These are phyloP conservation scores for Epichloe glyceriae DNA, from an alignment of 2,329 filamentous ascomycete species.

Conservation along the genomic window DNA sequence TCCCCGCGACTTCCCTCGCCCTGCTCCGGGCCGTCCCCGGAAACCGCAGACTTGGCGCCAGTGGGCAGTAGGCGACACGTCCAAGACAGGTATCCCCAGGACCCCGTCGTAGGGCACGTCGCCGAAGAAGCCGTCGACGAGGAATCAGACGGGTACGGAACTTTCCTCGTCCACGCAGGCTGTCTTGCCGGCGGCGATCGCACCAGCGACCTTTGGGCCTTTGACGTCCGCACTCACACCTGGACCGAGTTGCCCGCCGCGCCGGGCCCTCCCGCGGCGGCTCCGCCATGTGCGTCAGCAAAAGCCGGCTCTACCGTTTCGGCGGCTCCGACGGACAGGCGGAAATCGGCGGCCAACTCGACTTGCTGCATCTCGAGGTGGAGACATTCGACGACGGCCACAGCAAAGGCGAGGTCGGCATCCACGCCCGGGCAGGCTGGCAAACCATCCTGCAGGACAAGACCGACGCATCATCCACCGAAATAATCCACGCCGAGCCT, in stretches of 20 bases:
- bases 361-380: constrained; percentile 48
- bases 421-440: constrained; percentile 41
- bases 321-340: constrained; percentile 62
- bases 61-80: constrained; percentile 42
- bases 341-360: constrained; percentile 59
- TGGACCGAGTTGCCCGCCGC: constrained; percentile 60
- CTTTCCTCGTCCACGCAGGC: constrained; percentile 65
- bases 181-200: constrained; percentile 51
- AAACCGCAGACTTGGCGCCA: constrained; percentile 37
- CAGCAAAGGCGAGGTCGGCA: constrained; percentile 33
- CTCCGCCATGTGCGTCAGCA: constrained; percentile 50
- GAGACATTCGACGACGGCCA: constrained; percentile 40
- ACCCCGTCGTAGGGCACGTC: constrained; percentile 43
- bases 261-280: constrained; percentile 54
- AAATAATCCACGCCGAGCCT: constrained; percentile 23
- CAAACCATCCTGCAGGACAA: constrained; percentile 33
- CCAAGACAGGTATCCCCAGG: constrained; percentile 44
- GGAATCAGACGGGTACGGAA: constrained; percentile 49
- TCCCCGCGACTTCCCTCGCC: constrained; percentile 35
- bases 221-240: constrained; percentile 47
- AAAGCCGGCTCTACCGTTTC: constrained; percentile 60
- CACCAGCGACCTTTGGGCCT: constrained; percentile 62
- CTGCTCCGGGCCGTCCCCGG: constrained; percentile 11
- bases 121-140: constrained; percentile 46
- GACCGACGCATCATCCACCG: constrained; percentile 19